phyloP scores from a whole-genome alignment of 2,329 filamentous ascomycete genomes.

The Uncinocarpus reesii region DNA sequence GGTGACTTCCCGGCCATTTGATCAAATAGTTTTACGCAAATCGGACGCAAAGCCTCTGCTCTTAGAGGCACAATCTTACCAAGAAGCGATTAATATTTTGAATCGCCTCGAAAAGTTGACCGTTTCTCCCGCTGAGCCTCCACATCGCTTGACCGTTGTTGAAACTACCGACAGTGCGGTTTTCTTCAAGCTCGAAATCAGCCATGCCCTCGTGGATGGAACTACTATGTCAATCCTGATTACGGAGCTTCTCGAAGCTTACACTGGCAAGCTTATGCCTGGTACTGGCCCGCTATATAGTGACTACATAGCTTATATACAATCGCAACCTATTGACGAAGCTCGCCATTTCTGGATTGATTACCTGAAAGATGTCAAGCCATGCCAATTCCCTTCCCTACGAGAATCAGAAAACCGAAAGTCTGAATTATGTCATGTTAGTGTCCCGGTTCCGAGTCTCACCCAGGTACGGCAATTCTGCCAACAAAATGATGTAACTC shows the following conservation, averaged over 20 bases:
- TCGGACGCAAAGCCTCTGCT: slow-evolving; percentile 20
- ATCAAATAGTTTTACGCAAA: slow-evolving; percentile 28
- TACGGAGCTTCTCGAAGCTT: slow-evolving; percentile 25
- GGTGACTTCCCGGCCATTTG: slow-evolving; percentile 26
- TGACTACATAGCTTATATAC: slow-evolving; percentile 29
- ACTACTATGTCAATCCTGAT: slow-evolving; percentile 26
- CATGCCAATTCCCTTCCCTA: background rate
- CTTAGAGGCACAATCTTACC: slow-evolving; percentile 23
- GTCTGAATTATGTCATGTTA: background rate
- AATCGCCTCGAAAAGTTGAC: slow-evolving; percentile 18
- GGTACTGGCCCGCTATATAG: slow-evolving; percentile 26
- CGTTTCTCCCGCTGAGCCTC: slow-evolving; percentile 20
- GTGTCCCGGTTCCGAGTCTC: background rate
- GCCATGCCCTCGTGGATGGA: slow-evolving; percentile 30
- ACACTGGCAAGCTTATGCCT: slow-evolving; percentile 23
- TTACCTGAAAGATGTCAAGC: slow-evolving; percentile 19
- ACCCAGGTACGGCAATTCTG: slow-evolving; percentile 7
- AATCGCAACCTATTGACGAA: slow-evolving; percentile 17
- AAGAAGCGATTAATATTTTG: slow-evolving; percentile 21
- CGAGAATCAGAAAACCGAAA: too few species aligned
- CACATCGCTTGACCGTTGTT: slow-evolving; percentile 29
- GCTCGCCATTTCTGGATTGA: slow-evolving; percentile 27
- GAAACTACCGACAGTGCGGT: slow-evolving; percentile 23
- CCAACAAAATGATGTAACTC: background rate
- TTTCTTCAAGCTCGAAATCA: slow-evolving; percentile 29